phyloP scores from a whole-genome alignment of 305 asterid genomes.

The Fraxinus sp. region DNA sequence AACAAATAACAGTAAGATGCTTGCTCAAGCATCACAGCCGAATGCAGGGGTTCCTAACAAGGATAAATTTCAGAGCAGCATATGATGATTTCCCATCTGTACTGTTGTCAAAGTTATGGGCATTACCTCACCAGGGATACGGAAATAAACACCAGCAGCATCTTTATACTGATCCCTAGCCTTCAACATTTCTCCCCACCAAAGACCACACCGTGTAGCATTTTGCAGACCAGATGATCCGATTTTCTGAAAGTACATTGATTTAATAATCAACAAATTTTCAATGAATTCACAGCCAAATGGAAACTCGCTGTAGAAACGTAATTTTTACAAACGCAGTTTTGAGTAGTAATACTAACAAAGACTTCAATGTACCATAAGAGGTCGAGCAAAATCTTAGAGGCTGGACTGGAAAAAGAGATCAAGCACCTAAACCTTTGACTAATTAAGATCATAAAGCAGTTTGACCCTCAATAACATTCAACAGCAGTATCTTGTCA shows the following conservation, averaged over 20 bases:
- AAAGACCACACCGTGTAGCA: constrained; percentile 92
- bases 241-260: constrained; percentile 54
- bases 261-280: constrained; percentile 19
- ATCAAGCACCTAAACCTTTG: constrained; percentile 3
- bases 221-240: constrained; percentile 72
- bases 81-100: constrained; percentile 23
- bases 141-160: constrained; percentile 89
- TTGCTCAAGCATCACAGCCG: constrained; percentile 99
- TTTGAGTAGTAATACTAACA: neutral
- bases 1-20: constrained; percentile 94
- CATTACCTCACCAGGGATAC: constrained; percentile 99
- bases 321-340: constrained; percentile 15
- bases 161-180: constrained; percentile 84
- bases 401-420: neutral
- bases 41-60: constrained; percentile 76
- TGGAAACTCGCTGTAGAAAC: neutral
- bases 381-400: neutral
- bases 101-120: constrained; percentile 34
- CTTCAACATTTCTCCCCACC: constrained; percentile 99
- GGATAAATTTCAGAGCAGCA: constrained; percentile 43
- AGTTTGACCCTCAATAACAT: constrained; percentile 4
- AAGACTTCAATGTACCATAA: constrained; percentile 5
- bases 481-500: neutral
- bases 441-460: constrained; percentile 6
- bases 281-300: constrained; percentile 14